phyloP scores from a whole-genome alignment of 192 early-diverging fungal species.

The Backusella psychrophila region DNA sequence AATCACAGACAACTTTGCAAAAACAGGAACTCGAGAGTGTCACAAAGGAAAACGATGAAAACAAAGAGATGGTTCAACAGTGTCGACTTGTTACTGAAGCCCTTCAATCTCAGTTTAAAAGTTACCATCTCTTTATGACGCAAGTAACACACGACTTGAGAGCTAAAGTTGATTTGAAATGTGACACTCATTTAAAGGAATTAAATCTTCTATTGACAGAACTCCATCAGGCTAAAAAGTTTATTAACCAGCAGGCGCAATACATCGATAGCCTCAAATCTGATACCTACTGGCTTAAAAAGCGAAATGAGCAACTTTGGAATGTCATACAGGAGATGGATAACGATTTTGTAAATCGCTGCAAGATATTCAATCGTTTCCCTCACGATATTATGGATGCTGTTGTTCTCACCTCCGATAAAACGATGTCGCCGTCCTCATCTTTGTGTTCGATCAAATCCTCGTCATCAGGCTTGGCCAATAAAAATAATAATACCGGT shows the following conservation, averaged over 20 bases:
- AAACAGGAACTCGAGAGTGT: neutral
- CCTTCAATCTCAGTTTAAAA: conserved; percentile 6
- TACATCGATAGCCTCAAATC: conserved; percentile 16
- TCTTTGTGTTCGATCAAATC: neutral
- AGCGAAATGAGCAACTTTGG: conserved; percentile 3
- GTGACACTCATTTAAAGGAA: neutral
- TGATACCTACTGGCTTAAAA: conserved; percentile 17
- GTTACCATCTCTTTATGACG: neutral
- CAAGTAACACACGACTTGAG: conserved; percentile 3
- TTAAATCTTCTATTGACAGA: neutral
- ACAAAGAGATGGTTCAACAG: neutral
- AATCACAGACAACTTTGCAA: neutral
- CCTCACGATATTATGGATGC: neutral
- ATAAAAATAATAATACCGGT: neutral
- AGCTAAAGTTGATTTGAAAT: neutral
- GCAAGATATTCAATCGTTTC: conserved; percentile 3
- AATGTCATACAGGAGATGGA: neutral
- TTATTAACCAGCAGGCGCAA: conserved; percentile 19
- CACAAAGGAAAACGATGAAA: neutral
- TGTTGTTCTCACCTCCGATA: neutral
- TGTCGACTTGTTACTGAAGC: neutral
- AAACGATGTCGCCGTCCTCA: neutral
- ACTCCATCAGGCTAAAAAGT: conserved; percentile 17
- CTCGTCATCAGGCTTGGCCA: neutral
- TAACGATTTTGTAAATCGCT: conserved; percentile 6